A percentile compares a stretch with the other conserved stretches of the same genome.
These are phyloP conservation scores for Tetrapisispora namnaoensis DNA, from an alignment of 805 yeast genomes.

Conservation along the genomic window DNA sequence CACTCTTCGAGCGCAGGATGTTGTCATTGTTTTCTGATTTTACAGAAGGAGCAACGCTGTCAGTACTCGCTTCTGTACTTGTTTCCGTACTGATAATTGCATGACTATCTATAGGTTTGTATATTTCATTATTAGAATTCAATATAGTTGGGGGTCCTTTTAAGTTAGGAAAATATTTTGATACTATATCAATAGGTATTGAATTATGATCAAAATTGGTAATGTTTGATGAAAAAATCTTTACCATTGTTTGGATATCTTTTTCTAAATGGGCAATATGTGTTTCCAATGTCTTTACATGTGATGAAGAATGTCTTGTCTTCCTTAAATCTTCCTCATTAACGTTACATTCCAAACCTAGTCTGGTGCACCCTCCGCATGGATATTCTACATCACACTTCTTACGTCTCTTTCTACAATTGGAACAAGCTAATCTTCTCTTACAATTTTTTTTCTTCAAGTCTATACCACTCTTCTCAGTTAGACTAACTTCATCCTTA, in stretches of 20 bases:
- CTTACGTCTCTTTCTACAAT: slow-evolving; percentile 31
- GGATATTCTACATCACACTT: slow-evolving; percentile 43
- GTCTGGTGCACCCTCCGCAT: slow-evolving; percentile 38
- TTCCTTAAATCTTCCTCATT: slow-evolving; percentile 42
- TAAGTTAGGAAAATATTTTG: not conserved
- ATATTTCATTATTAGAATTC: not conserved
- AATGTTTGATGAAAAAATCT: slow-evolving; percentile 7
- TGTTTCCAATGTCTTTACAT: slow-evolving; percentile 37
- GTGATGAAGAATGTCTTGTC: slow-evolving; percentile 40
- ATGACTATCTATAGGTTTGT: no score
- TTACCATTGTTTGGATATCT: slow-evolving; percentile 18
- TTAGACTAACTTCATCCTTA: not conserved
- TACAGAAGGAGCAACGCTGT: not conserved
- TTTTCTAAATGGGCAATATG: slow-evolving; percentile 25
- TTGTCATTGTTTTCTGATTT: not conserved
- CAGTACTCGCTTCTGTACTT: not conserved
- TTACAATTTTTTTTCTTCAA: slow-evolving; percentile 3
- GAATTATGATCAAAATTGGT: slow-evolving; percentile 8
- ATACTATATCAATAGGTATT: not conserved
- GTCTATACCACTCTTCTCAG: not conserved
- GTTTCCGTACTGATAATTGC: not conserved
- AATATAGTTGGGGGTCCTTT: not conserved
- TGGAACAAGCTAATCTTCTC: slow-evolving; percentile 28
- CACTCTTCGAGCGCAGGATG: not conserved
- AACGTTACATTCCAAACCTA: slow-evolving; percentile 37